Evolutionary conservation across 2,329 filamentous ascomycete species (phyloP), one percentile per base, ranked within the genome.

Genomic region (Penicillium occitanis): DNA sequence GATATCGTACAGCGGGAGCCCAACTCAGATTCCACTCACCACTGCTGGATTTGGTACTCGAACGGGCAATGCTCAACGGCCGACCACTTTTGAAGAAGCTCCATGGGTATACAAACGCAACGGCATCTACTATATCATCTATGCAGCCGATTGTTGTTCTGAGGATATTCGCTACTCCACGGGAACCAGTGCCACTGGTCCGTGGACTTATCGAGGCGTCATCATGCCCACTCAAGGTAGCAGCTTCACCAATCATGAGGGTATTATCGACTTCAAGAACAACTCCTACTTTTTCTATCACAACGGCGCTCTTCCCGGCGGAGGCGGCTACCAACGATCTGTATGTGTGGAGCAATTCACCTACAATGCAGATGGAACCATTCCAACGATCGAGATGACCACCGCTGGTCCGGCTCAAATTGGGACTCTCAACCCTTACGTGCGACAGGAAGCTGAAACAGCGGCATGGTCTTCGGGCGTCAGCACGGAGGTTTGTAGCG

Each of bases 91-190:
- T 42, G 35, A 59, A 25, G 55, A 59, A 59, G 55, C 55, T 25
- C 55, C 55, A 11, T 59, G 55, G 55, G 55, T 42, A 8, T 59
- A 59, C 37, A 59, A 59, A 28, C 55, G 55, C 35, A 59, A 59
- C 13, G 55, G 55, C 19, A 59, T 42, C 33, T 59, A 59, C 19
- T 59, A 59, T 28, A 59, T 59, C 8, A 13, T 13, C 19, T 59
- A 59, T 25, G 55, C 55, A 28, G 55, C 55, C 11, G 55, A 59
- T 28, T 59, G 55, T 19, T 59, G 55, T 19, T 59, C 55, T 28
- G 55, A 59, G 19, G 55, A 59, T 19, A 59, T 59, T 59, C 55
- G 55, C 55, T 59, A 59, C 35, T 59, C 55, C 2, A 59, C 55
- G 1, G 55, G 55, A 42, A 59, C 55, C 19, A 42, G 55, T 59